phyloP scores from a whole-genome alignment of 176 grass and related monocot species.

The Paspalum vaginatum region DNA sequence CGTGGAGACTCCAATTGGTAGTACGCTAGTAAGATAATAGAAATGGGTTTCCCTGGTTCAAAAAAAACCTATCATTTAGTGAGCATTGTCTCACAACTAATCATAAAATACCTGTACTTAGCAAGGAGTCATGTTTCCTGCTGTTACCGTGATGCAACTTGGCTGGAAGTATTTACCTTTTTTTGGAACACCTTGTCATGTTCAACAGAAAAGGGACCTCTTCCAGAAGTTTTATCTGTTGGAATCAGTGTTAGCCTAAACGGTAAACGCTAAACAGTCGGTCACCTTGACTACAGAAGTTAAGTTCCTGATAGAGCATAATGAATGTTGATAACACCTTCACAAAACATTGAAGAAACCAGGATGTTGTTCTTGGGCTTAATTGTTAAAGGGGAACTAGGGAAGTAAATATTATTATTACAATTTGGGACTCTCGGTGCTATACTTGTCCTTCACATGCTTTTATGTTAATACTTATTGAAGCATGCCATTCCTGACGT shows the following conservation, averaged over 20 bases:
- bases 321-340: neutral
- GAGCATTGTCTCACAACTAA: neutral
- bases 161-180: neutral
- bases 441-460: neutral
- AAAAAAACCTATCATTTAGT: conserved; percentile 7
- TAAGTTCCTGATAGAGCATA: neutral
- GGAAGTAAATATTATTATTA: neutral
- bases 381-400: neutral
- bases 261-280: too few relatives aligned
- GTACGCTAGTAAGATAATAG: too few relatives aligned
- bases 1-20: too few relatives aligned
- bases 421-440: neutral
- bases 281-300: neutral
- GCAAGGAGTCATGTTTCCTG: neutral
- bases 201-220: conserved; percentile 25
- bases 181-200: neutral
- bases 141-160: conserved; percentile 2
- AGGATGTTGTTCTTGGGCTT: neutral
- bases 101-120: neutral
- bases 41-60: too few relatives aligned
- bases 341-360: neutral
- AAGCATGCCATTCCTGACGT: neutral
- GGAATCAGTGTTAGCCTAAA: neutral
- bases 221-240: conserved; percentile 13
- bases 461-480: conserved; percentile 1